phyloP scores from a whole-genome alignment of 2,329 filamentous ascomycete genomes.

The Aspergillus sojae region DNA sequence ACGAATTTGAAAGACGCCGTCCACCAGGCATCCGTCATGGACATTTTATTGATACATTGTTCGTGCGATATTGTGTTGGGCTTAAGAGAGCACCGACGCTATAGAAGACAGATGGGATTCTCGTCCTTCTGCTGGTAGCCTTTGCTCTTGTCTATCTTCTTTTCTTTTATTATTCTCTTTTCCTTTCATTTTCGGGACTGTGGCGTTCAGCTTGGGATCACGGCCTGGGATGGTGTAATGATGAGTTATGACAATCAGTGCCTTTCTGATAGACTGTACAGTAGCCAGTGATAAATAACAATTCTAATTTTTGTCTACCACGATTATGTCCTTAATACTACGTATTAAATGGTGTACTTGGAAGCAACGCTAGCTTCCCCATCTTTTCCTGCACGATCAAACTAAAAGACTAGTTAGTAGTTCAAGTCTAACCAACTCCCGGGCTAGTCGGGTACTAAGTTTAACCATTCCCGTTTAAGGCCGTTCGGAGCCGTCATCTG shows the following conservation, averaged over 20 bases:
- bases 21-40: constrained; percentile 85
- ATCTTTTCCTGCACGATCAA: neutral
- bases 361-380: neutral
- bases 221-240: constrained; percentile 11
- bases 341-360: neutral
- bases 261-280: constrained; percentile 24
- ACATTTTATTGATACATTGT: constrained; percentile 84
- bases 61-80: constrained; percentile 70
- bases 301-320: neutral
- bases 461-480: neutral
- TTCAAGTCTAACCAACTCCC: too few species aligned
- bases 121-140: neutral
- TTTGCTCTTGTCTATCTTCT: neutral
- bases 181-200: constrained; percentile 7
- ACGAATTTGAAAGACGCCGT: constrained; percentile 71
- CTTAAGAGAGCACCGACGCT: constrained; percentile 48
- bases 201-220: constrained; percentile 18
- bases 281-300: neutral
- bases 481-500: neutral
- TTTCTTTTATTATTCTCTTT: constrained; percentile 21
- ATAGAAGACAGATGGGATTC: constrained; percentile 19
- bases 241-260: constrained; percentile 28
- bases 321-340: neutral
- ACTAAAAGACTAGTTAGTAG: neutral
- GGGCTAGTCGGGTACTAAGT: neutral